Base-by-base conservation (phyloP, 78 protist species). In the Ministeria vibrans region DNA sequence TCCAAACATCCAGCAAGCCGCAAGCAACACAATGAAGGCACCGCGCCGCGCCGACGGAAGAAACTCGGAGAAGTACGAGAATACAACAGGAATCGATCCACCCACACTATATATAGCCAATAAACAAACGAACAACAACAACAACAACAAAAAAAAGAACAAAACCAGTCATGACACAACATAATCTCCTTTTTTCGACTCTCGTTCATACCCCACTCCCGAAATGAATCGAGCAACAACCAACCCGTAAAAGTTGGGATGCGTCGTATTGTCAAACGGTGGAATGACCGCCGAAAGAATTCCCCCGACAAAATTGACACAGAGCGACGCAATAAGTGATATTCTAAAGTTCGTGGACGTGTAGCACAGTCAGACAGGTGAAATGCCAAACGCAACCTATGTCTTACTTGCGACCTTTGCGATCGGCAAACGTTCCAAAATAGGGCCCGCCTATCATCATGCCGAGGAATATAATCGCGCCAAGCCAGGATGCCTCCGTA, bases 51-150 rank as follows among this genome's bases (percentile, higher is more conserved):
- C 28, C 49, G 68, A 1, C 23, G 82, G 82, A 4, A 78, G 39
- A 42, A 84, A 45, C 77, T 84, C 88, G 18, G 69, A 63, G 20
- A 74, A 27, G 25, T 68, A 42, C 61, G 88, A 7, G 55, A 77
- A 84, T 34, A 73, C 75, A 34, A 79, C 75, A 0, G 88, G 83
- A 0, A 84, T 55, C 38, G 78, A 41, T 7, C 81, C 82, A 1
- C 88, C 88, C 42, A 77, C 79, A 11, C 88, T 77, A 53, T 18
- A 6, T n/a, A n/a, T n/a, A n/a, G n/a, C n/a, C n/a, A n/a, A n/a
- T n/a, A n/a, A n/a, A n/a, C n/a, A n/a, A n/a, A n/a, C n/a, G n/a
- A n/a, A n/a, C n/a, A n/a, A n/a, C n/a, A n/a, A n/a, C n/a, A n/a
- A n/a, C n/a, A n/a, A n/a, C n/a, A n/a, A n/a, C n/a, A n/a, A n/a